Evolutionary conservation across 1,139 yeast genomes (phyloP), one percentile per base, ranked within the genome.

Genomic region (Kodamaea alishanica): DNA sequence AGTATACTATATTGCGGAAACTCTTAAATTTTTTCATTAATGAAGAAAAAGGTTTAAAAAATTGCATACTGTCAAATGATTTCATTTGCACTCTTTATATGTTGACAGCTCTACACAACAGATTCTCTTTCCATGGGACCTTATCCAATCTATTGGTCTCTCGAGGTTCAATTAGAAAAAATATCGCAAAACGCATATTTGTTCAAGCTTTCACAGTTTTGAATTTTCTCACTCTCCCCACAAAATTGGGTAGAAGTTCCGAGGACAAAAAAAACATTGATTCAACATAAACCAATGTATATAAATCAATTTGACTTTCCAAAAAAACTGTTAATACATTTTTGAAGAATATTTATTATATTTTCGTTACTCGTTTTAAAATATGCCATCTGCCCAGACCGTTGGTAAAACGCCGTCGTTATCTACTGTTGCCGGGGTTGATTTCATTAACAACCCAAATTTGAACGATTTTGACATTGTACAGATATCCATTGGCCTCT

Each of bases 401-500:
- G 32, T 30, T 27, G 26, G 33, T 2, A 31, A 23, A 6, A 38
- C 34, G 11, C 38, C 35, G 48, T 55, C 60, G 8, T 39, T 56
- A 8, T 47, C 58, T 7, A 54, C 65, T 12, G 47, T 60, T 10
- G 64, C 70, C 4, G 38, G 33, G 3, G 36, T 41, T 24, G 35
- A 38, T 30, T 41, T 41, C 29, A 35, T 37, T 8, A 28, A 33
- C 10, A 32, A 35, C 15, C 32, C 38, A 2, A 22, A 36, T 3
- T 27, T 33, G 28, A 53, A 49, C 32, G 48, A 47, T 25, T 50
- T 54, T 35, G 73, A 70, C 43, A 42, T 52, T 4, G 52, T 70
- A 6, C 61, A 65, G 33, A 34, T 71, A 2, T 65, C 75, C 6
- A 51, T 56, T 43, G 73, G 67, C 34, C 52, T 70, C 15, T 67